phyloP scores from a whole-genome alignment of 208 protist genomes.

The Zelonia costaricensis region DNA sequence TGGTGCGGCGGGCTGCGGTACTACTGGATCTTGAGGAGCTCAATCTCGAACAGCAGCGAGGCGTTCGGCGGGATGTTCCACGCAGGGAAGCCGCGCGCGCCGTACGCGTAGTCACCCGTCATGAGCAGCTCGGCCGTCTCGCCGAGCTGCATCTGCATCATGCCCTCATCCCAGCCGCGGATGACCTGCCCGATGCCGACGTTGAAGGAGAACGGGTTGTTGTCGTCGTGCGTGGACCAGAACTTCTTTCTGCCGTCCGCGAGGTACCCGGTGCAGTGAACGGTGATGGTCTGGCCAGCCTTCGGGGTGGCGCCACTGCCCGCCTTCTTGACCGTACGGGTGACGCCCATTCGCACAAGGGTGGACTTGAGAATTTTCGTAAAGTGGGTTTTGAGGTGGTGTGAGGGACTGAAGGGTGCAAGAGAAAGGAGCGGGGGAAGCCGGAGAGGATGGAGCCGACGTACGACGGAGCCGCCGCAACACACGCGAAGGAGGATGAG shows the following conservation, averaged over 20 bases:
- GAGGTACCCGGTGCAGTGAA: conserved; percentile 92
- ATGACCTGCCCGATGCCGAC: conserved; percentile 94
- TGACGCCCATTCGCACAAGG: conserved; percentile 66
- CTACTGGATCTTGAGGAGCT: conserved; percentile 75
- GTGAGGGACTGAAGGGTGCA: neutral
- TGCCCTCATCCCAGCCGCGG: conserved; percentile 94
- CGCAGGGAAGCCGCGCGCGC: conserved; percentile 82
- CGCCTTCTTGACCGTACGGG: conserved; percentile 57
- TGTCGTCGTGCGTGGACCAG: conserved; percentile 85
- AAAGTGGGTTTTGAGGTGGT: too few species aligned
- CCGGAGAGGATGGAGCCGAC: neutral
- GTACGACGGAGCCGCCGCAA: too few species aligned
- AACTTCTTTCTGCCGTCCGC: conserved; percentile 86
- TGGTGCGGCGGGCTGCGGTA: neutral
- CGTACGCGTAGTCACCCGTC: conserved; percentile 86
- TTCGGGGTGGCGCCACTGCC: conserved; percentile 66
- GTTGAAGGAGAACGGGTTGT: conserved; percentile 91
- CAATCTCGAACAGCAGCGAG: conserved; percentile 87
- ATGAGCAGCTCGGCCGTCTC: conserved; percentile 84
- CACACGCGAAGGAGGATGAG: too few species aligned
- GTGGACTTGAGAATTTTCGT: conserved; percentile 27
- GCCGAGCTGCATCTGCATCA: conserved; percentile 85
- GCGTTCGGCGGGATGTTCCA: conserved; percentile 87
- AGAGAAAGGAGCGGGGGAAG: neutral
- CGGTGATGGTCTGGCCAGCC: conserved; percentile 75